Percentiles rank a stretch among this genome's conserved stretches.
These are phyloP conservation scores for Candida glucosophila DNA, from an alignment of 1,139 yeast genomes.

Conservation along the genomic window DNA sequence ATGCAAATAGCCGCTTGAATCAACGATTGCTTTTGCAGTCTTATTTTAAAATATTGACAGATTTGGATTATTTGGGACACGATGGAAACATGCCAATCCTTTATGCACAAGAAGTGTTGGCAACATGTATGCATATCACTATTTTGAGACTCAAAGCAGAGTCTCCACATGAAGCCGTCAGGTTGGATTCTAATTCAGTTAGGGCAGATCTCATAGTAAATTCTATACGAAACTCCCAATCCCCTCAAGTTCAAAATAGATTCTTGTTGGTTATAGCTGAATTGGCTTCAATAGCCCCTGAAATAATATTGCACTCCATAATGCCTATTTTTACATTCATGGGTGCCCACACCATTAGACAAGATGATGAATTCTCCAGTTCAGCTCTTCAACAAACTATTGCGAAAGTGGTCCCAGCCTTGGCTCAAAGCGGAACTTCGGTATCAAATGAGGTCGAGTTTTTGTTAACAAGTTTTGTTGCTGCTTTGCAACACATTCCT, in stretches of 20 bases:
- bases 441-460: constrained; percentile 68
- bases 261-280: constrained; percentile 78
- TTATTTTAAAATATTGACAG: constrained; percentile 69
- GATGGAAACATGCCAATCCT: constrained; percentile 89
- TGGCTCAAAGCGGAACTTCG: constrained; percentile 52
- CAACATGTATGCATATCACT: constrained; percentile 73
- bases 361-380: constrained; percentile 91
- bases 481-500: constrained; percentile 94
- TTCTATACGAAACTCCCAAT: constrained; percentile 77
- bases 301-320: constrained; percentile 84
- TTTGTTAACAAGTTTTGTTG: constrained; percentile 76
- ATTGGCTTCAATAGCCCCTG: constrained; percentile 83
- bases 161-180: constrained; percentile 10
- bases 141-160: constrained; percentile 43
- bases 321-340: constrained; percentile 98
- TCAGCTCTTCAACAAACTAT: constrained; percentile 92
- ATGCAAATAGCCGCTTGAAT: constrained; percentile 14
- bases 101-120: constrained; percentile 85
- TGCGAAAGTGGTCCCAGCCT: constrained; percentile 83
- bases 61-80: constrained; percentile 77
- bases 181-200: constrained; percentile 56
- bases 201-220: constrained; percentile 89
- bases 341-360: constrained; percentile 97
- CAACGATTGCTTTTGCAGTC: constrained; percentile 45
- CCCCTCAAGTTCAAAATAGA: constrained; percentile 93